Conservation (phyloP, 2,329 filamentous ascomycete species). For the Curvularia hawaiiensis region DNA sequence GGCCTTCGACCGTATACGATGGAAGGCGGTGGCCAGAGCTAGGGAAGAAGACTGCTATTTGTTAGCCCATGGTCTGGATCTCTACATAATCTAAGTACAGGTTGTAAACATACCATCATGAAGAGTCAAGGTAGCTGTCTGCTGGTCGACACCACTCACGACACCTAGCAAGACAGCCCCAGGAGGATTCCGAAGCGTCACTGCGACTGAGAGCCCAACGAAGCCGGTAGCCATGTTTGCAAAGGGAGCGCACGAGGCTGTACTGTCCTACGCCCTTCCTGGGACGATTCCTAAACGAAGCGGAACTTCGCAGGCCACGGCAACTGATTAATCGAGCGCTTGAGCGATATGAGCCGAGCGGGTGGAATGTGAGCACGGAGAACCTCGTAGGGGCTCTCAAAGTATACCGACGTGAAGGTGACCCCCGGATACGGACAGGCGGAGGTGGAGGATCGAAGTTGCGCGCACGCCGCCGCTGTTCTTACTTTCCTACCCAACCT, state of each 20-base stretch:
- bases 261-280: slow-evolving; percentile 5
- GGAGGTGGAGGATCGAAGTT: slow-evolving; percentile 14
- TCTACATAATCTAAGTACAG: not conserved
- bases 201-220: slow-evolving; percentile 75
- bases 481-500: slow-evolving; percentile 9
- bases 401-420: slow-evolving; percentile 3
- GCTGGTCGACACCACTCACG: slow-evolving; percentile 71
- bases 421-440: slow-evolving; percentile 12
- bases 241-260: not conserved
- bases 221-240: slow-evolving; percentile 67
- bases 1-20: slow-evolving; percentile 62
- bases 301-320: slow-evolving; percentile 5
- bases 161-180: slow-evolving; percentile 70
- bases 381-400: not conserved
- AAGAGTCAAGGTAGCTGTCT: slow-evolving; percentile 66
- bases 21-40: slow-evolving; percentile 59
- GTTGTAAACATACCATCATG: slow-evolving; percentile 64
- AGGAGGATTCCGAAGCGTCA: slow-evolving; percentile 70
- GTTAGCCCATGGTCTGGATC: slow-evolving; percentile 5
- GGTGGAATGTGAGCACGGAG: not conserved
- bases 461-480: slow-evolving; percentile 1
- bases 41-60: slow-evolving; percentile 56
- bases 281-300: slow-evolving; percentile 5
- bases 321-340: not conserved
- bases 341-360: not conserved